A percentile compares a stretch with the other conserved stretches of the same genome.
These are phyloP conservation scores for Takashimella koratensis DNA, from an alignment of 1,284 basidiomycete genomes.

Conservation along the genomic window DNA sequence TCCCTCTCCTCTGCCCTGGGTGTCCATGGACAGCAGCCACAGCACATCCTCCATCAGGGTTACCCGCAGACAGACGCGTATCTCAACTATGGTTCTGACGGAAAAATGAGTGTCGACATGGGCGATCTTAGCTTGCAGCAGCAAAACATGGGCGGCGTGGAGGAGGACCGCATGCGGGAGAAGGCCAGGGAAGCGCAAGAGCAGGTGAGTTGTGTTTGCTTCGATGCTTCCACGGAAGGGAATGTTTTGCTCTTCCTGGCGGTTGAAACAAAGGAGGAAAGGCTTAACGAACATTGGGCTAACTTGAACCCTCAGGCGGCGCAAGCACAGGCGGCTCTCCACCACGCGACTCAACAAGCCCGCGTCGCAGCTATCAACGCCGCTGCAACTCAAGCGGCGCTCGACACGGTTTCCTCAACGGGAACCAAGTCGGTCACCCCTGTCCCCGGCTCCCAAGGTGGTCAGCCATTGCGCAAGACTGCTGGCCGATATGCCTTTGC, in stretches of 20 bases:
- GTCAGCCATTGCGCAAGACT: constrained; percentile 48
- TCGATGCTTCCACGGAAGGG: too few species aligned
- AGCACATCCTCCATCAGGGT: constrained; percentile 8
- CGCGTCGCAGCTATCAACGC: constrained; percentile 50
- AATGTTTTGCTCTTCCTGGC: too few species aligned
- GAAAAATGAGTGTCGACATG: constrained; percentile 44
- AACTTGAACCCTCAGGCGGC: constrained; percentile 32
- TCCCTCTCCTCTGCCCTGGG: constrained; percentile 31
- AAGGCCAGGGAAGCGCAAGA: constrained; percentile 48
- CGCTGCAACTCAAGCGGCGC: constrained; percentile 45
- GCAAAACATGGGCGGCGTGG: constrained; percentile 18
- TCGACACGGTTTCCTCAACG: constrained; percentile 30
- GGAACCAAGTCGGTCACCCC: constrained; percentile 21
- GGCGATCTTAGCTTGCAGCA: constrained; percentile 24
- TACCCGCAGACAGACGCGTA: constrained; percentile 4
- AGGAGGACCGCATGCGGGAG: constrained; percentile 45
- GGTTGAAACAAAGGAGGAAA: neutral
- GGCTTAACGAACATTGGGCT: neutral
- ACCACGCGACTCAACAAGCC: constrained; percentile 49
- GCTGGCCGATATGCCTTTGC: constrained; percentile 53
- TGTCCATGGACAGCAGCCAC: constrained; percentile 12
- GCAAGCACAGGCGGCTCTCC: constrained; percentile 46
- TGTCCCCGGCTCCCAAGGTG: constrained; percentile 11
- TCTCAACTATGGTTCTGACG: constrained; percentile 6
- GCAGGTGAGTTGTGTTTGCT: constrained; percentile 45